A percentile compares a stretch with the other conserved stretches of the same genome.
Conservation (phyloP, 2,329 filamentous ascomycete genomes). For the Cryphonectria naterciae region DNA sequence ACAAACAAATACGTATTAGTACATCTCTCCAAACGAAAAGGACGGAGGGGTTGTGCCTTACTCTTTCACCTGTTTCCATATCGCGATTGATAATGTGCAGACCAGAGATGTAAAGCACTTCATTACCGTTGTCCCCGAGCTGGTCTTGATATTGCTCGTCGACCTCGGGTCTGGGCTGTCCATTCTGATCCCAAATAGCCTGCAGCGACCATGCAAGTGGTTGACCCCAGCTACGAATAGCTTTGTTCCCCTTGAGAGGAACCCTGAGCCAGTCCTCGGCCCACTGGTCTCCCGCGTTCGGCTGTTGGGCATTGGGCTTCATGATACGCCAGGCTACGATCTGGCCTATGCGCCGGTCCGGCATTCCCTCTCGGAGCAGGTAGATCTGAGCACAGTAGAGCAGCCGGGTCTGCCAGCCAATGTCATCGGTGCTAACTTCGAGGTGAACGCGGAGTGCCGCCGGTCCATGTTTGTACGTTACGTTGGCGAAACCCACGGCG, state of each 20-base stretch:
- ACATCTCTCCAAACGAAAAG: not conserved
- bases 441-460: not conserved
- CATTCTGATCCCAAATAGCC: conserved; percentile 1
- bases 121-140: not conserved
- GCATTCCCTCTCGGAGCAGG: not conserved
- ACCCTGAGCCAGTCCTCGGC: not conserved
- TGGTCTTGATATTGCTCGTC: not conserved
- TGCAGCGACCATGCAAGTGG: not conserved
- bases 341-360: not conserved
- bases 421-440: not conserved
- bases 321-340: not conserved
- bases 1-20: not conserved
- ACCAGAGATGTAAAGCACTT: not conserved
- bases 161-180: not conserved
- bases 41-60: not conserved
- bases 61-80: not conserved
- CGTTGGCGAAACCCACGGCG: not conserved
- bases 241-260: not conserved
- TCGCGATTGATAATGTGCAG: not conserved
- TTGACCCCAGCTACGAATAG: not conserved
- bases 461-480: not conserved
- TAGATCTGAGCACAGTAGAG: not conserved
- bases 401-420: not conserved
- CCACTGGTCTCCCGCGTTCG: not conserved
- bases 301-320: not conserved